Evolutionary conservation across 2,329 filamentous ascomycete species (phyloP).

Genomic region (Tolypocladium guangdongense): DNA sequence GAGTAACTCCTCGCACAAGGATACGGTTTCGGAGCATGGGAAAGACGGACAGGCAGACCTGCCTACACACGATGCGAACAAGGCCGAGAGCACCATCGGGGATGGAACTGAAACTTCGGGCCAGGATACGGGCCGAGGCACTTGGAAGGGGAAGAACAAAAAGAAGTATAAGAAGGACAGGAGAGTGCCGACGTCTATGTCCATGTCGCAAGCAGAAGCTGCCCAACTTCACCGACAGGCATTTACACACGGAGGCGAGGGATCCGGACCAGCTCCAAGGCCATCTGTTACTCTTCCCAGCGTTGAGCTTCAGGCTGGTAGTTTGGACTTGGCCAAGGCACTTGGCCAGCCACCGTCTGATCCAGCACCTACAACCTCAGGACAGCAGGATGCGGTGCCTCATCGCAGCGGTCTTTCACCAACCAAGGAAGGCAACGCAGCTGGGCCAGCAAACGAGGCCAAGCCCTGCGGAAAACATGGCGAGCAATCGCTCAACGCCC

Average conservation of each 20-base stretch:
- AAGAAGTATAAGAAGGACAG: conserved; percentile 14
- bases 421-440: neutral
- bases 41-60: neutral
- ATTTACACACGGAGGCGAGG: neutral
- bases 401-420: neutral
- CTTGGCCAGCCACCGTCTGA: too few species aligned
- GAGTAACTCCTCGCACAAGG: neutral
- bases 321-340: neutral
- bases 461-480: neutral
- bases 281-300: neutral
- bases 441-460: neutral
- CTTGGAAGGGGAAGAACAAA: conserved; percentile 9
- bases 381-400: neutral
- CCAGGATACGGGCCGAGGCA: conserved; percentile 1
- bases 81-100: neutral
- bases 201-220: neutral
- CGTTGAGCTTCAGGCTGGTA: neutral
- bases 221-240: neutral
- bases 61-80: neutral
- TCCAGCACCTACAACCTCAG: neutral
- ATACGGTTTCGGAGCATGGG: neutral
- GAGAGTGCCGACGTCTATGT: conserved; percentile 3
- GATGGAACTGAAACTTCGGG: neutral
- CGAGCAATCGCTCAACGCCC: neutral
- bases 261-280: neutral